Evolutionary conservation across 1,284 basidiomycete genomes (phyloP), one percentile per base, ranked within the genome.

Genomic region (Moesziomyces sp.): DNA sequence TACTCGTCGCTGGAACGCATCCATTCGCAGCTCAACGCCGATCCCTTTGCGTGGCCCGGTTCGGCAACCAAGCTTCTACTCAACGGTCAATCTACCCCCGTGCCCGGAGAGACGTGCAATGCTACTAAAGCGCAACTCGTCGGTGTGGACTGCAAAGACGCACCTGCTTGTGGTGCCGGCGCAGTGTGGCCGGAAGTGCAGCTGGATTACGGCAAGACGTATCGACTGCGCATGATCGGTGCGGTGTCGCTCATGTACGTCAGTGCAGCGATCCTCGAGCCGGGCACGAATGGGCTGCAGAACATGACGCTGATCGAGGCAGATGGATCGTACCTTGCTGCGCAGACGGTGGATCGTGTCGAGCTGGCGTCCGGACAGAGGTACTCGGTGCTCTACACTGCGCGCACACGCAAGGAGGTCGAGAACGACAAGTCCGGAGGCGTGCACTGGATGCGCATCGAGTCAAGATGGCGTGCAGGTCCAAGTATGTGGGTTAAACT

Each of bases 21-120:
- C 18, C 35, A 19, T 10, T 13, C 21, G 5, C 73, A 69, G 45
- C 47, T 81, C 13, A 26, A 47, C 0, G 60, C 28, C 6, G 58
- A 76, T 38, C 74, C 78, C 1, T 81, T 81, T 46, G 46, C 66
- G 4, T 83, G 78, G 78, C 66, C 74, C 2, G 80, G 80, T 13
- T 63, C 56, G 8, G 52, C 81, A 2, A 62, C 56, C 8, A 57
- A 64, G 21, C 46, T 81, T 24, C 45, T 77, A 1, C 23, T 83
- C 43, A 83, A 83, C 46, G 81, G 79, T 1, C 26, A 58, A 6
- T 43, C 48, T 3, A 44, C 57, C 23, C 56, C 35, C 2, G 18
- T 18, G 28, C 46, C 13, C 23, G 4, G 38, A 24, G 24, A 52
- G 6, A n/a, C n/a, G 1, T 81, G 79, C 56, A 74, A 81, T 46